Conservation (phyloP, 1,139 yeast genomes). For the Zygosaccharomyces sapae region DNA sequence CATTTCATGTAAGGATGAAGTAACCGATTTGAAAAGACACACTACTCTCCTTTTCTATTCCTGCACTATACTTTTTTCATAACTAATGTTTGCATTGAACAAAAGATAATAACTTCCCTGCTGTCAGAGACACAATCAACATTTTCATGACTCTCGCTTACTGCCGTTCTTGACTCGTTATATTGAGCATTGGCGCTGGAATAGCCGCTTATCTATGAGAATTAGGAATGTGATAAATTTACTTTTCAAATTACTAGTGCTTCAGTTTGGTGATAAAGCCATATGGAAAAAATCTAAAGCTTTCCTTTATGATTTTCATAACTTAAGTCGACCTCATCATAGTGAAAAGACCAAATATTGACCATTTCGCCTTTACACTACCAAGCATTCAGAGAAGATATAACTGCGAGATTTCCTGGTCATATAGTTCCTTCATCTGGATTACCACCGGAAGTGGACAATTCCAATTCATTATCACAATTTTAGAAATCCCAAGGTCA, state of each 20-base stretch:
- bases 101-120: slow-evolving; percentile 18
- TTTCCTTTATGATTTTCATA: slow-evolving; percentile 45
- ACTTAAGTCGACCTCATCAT: slow-evolving; percentile 39
- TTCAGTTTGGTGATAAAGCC: slow-evolving; percentile 60
- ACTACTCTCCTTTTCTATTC: slow-evolving; percentile 39
- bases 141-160: slow-evolving; percentile 38
- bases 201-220: slow-evolving; percentile 39
- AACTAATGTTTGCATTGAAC: slow-evolving; percentile 32
- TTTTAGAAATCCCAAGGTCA: slow-evolving; percentile 61
- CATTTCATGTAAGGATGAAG: slow-evolving; percentile 27
- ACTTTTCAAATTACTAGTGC: slow-evolving; percentile 54
- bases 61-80: slow-evolving; percentile 55
- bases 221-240: slow-evolving; percentile 55
- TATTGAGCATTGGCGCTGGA: slow-evolving; percentile 69
- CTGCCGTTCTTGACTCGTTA: slow-evolving; percentile 46
- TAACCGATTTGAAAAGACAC: slow-evolving; percentile 18
- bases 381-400: slow-evolving; percentile 70
- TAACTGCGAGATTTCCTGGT: slow-evolving; percentile 71
- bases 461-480: slow-evolving; percentile 53
- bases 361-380: slow-evolving; percentile 76
- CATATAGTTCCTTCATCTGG: slow-evolving; percentile 48
- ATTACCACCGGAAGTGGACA: slow-evolving; percentile 45
- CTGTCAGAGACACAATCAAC: slow-evolving; percentile 16
- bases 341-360: slow-evolving; percentile 32
- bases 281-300: slow-evolving; percentile 46